Conservation (phyloP, 2,329 filamentous ascomycete genomes). For the Epichloe elymi region DNA sequence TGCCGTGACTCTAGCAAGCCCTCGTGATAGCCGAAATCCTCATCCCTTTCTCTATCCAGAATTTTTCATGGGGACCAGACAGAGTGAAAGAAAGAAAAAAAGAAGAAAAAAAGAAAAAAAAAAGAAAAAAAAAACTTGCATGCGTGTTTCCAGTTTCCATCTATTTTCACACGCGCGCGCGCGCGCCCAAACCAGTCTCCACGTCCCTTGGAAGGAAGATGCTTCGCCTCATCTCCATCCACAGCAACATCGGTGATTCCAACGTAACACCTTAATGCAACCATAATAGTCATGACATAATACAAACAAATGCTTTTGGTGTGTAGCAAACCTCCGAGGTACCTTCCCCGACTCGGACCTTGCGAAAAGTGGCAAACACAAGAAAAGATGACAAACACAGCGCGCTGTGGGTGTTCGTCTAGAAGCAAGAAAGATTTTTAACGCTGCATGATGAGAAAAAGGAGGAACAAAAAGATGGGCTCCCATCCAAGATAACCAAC, state of each 20-base stretch:
- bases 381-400: not conserved
- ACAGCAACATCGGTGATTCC: slow-evolving; percentile 2
- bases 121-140: not conserved
- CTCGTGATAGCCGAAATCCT: not conserved
- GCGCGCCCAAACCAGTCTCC: not conserved
- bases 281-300: slow-evolving; percentile 10
- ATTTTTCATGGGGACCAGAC: not conserved
- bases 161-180: slow-evolving; percentile 2
- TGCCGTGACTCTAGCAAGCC: not conserved
- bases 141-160: not conserved
- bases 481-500: too few relatives aligned
- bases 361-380: not conserved
- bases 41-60: slow-evolving; percentile 3
- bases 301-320: slow-evolving; percentile 2
- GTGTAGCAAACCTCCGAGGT: not conserved
- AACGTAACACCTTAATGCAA: slow-evolving; percentile 4
- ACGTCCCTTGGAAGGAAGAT: too few relatives aligned
- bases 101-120: too few relatives aligned
- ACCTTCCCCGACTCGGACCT: not conserved
- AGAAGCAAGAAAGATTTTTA: too few relatives aligned
- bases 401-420: too few relatives aligned
- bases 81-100: not conserved
- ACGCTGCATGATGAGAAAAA: too few relatives aligned
- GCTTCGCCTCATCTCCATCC: too few relatives aligned
- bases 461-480: too few relatives aligned